These are phyloP conservation scores for Pseudogymnoascus sp. DNA, from an alignment of 2,329 filamentous ascomycete genomes.

Conservation along the genomic window DNA sequence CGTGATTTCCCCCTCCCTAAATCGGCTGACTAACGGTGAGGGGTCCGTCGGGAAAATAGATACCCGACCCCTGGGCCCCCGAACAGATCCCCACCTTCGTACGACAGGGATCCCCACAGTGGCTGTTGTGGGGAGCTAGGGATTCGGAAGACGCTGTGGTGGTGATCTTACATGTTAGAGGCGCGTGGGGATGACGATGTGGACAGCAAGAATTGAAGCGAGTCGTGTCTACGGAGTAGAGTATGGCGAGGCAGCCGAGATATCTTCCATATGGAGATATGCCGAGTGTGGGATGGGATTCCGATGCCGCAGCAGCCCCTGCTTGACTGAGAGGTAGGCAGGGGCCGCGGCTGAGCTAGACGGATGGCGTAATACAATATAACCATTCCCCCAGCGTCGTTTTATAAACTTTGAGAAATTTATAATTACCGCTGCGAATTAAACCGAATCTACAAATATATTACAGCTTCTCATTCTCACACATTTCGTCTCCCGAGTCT, in stretches of 20 bases:
- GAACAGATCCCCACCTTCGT: neutral
- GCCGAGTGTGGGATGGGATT: neutral
- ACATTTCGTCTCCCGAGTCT: neutral
- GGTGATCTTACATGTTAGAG: neutral
- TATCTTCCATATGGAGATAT: neutral
- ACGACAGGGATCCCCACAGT: neutral
- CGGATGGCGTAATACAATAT: constrained; percentile 3
- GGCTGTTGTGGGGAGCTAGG: constrained; percentile 1
- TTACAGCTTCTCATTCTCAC: neutral
- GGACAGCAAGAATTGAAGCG: neutral
- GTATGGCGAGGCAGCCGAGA: neutral
- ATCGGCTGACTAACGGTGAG: neutral
- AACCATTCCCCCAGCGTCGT: neutral
- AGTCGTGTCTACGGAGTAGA: neutral
- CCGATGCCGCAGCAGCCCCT: constrained; percentile 1
- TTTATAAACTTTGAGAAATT: neutral
- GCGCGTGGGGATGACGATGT: neutral
- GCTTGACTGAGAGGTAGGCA: neutral
- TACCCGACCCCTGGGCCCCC: neutral
- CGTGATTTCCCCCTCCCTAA: neutral
- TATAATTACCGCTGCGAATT: neutral
- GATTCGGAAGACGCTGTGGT: neutral
- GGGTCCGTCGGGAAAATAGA: neutral
- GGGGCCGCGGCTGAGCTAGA: neutral
- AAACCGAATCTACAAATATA: neutral